Evolutionary conservation across 1,139 yeast genomes (phyloP).

Genomic region (Diutina mesorugosa): DNA sequence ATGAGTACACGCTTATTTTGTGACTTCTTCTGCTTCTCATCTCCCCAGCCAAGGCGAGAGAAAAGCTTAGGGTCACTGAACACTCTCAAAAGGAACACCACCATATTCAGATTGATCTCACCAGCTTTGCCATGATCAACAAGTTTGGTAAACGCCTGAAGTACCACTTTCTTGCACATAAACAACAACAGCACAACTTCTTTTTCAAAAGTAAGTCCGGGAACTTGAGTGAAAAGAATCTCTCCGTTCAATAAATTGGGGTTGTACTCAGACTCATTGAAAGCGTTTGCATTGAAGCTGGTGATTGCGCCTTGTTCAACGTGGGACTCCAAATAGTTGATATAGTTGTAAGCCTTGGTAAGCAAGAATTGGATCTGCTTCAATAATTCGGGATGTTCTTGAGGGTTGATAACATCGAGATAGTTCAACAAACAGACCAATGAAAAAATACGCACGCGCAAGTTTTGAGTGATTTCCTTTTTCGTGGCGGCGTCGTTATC

Average conservation of each 20-base stretch:
- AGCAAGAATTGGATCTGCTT: slow-evolving; percentile 30
- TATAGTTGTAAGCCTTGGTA: slow-evolving; percentile 28
- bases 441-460: slow-evolving; percentile 35
- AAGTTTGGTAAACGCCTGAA: slow-evolving; percentile 25
- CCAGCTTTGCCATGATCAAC: slow-evolving; percentile 16
- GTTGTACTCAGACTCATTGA: slow-evolving; percentile 20
- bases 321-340: slow-evolving; percentile 21
- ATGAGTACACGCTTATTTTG: slow-evolving; percentile 8
- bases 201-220: slow-evolving; percentile 15
- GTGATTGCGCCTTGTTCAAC: slow-evolving; percentile 22
- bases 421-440: slow-evolving; percentile 32
- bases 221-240: slow-evolving; percentile 19
- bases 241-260: slow-evolving; percentile 14
- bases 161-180: slow-evolving; percentile 29
- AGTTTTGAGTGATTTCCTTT: slow-evolving; percentile 22
- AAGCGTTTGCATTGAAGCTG: slow-evolving; percentile 14
- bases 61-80: slow-evolving; percentile 28
- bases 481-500: slow-evolving; percentile 8
- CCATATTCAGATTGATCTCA: slow-evolving; percentile 31
- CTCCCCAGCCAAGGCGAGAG: slow-evolving; percentile 11
- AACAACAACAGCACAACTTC: slow-evolving; percentile 18
- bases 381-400: slow-evolving; percentile 18
- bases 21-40: slow-evolving; percentile 12
- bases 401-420: slow-evolving; percentile 14
- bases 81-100: slow-evolving; percentile 26